Base-by-base conservation (phyloP, 345 rosid genomes). In the Linum tenue region DNA sequence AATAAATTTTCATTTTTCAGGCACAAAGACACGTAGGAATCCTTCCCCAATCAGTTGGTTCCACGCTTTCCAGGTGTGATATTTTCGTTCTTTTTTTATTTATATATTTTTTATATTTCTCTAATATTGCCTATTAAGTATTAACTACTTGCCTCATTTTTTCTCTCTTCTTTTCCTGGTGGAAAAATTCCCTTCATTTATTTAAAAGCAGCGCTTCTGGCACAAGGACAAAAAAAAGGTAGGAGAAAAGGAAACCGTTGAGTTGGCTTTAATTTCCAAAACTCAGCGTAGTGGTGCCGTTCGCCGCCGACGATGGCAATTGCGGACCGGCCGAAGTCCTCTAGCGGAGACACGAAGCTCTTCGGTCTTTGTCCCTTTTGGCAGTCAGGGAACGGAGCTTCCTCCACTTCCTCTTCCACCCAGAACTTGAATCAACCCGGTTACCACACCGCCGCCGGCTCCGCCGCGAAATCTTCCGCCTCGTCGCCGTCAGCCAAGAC, bases 321-420 rank as follows among this genome's bases (percentile, higher is more conserved):
- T 62, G 68, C 73, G 56, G 83, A 77, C 79, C 63, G 81, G 69
- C 76, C 63, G 39, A 81, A 73, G 73, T 71, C 80, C 31, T 22
- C 31, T 7, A 74, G 63, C 72, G 70, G 72, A 5, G 81, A 77
- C n/a, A 62, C 67, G 79, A 88, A 83, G 72, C 64, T 79, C 39
- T 87, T 88, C 70, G 48, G 87, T 36, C 72, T 92, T 37, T 92
- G 94, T 14, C 85, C 90, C 31, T 90, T 92, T 40, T 92, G 97
- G 98, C 92, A 77, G 64, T 65, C 81, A 22, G 57, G 71, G 72
- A 48, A 74, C 69, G 8, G 71, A 59, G 3, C 5, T 2, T 63
- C 79, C n/a, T 81, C 94, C n/a, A 77, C 94, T 38, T 65, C 88
- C 5, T 73, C 92, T 1, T 81, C 91, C 31, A 75, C 96, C 2